Conservation (phyloP, 306 rosid species). For the Rubus idaeus region DNA sequence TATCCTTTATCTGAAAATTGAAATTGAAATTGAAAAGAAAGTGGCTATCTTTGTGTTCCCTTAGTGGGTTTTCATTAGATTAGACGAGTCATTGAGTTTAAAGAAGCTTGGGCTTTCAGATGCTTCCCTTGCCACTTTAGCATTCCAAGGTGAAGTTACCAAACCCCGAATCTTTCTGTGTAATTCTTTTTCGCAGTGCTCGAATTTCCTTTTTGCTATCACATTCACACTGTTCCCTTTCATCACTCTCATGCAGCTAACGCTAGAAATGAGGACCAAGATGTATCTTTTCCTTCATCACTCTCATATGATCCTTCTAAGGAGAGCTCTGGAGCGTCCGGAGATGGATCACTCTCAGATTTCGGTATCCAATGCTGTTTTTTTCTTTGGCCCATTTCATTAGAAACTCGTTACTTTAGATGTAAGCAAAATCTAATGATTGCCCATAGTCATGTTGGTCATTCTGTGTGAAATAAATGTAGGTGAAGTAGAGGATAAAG, state of each 20-base stretch:
- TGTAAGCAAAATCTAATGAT: background rate
- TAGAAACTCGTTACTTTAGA: background rate
- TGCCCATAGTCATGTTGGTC: background rate
- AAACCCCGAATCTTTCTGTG: background rate
- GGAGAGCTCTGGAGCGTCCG: slow-evolving; percentile 19
- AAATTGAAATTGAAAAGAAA: background rate
- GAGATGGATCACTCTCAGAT: slow-evolving; percentile 29
- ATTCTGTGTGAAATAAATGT: slow-evolving; percentile 17
- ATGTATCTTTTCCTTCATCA: slow-evolving; percentile 24
- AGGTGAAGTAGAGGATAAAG: slow-evolving; percentile 40
- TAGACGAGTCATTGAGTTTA: slow-evolving; percentile 74
- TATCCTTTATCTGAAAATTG: slow-evolving; percentile 35
- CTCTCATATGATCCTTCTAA: slow-evolving; percentile 22
- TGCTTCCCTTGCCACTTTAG: slow-evolving; percentile 75
- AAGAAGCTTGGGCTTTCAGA: slow-evolving; percentile 75
- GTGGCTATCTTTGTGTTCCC: slow-evolving; percentile 18
- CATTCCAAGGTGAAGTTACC: slow-evolving; percentile 56
- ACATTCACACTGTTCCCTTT: background rate
- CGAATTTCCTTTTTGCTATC: background rate
- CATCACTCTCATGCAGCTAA: slow-evolving; percentile 29
- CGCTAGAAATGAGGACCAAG: slow-evolving; percentile 30
- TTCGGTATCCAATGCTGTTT: slow-evolving; percentile 29
- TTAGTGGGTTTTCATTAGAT: slow-evolving; percentile 38
- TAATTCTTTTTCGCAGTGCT: background rate
- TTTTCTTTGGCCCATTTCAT: background rate